Evolutionary conservation across 176 grass and related monocot species (phyloP), one percentile per base, ranked within the genome.

Genomic region (Musa itinerans): DNA sequence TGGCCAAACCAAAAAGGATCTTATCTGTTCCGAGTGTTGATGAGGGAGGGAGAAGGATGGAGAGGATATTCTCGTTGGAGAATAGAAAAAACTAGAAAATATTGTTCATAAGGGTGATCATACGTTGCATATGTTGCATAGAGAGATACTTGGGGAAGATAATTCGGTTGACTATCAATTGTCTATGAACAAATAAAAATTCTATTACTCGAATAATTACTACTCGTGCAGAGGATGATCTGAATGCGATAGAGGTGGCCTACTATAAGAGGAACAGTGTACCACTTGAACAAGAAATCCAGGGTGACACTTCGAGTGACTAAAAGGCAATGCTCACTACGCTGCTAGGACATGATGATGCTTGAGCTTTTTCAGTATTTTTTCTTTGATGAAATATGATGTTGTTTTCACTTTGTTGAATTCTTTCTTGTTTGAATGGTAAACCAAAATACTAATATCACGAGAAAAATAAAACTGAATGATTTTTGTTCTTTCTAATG

Each of bases 101-200:
- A 27, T 27, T 27, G 26, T 27, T 27, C 2, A 27, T 99, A 27
- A 85, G 88, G 74, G 84, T 83, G 10, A 79, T 84, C 79, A 87
- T 99, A 21, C 75, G 84, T 9, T 99, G 90, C 65, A 87, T 89
- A 86, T 79, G 25, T 54, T 94, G 78, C 61, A 88, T 90, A 51
- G 90, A 89, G 63, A 87, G 67, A 73, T 99, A 99, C 84, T 91
- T 91, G 19, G 90, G 84, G 81, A 94, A 94, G 76, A 55, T 94
- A 50, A 81, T 89, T 52, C 63, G 95, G 12, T 25, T 84, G 78
- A 73, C 95, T 52, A 79, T 99, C 13, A 84, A 84, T 62, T 79
- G 84, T 34, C 14, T 89, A 68, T 86, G 95, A 55, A 99, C 95
- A 12, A 88, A 94, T 26, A 88, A 99, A 75, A 69, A 91, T 72